Conservation (phyloP, 2,329 filamentous ascomycete genomes). For the Diplocarpon mali region DNA sequence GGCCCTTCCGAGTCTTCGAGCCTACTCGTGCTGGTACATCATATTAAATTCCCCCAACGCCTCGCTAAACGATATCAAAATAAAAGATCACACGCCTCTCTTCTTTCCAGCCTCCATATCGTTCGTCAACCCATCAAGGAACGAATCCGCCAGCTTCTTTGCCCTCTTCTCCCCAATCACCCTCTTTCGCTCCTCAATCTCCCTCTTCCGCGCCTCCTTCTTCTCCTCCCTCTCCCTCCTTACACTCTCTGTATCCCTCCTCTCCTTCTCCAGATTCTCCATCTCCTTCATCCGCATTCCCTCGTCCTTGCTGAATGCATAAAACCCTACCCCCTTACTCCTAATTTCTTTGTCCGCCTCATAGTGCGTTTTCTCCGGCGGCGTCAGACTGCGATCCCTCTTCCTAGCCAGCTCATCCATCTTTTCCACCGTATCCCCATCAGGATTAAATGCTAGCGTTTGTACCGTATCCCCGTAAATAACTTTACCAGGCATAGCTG, state of each 20-base stretch:
- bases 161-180: constrained; percentile 38
- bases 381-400: constrained; percentile 69
- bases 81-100: background rate
- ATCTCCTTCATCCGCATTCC: constrained; percentile 59
- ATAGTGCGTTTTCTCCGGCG: constrained; percentile 74
- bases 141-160: constrained; percentile 60
- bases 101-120: constrained; percentile 13
- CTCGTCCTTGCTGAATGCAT: constrained; percentile 73
- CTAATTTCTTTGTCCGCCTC: constrained; percentile 75
- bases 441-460: constrained; percentile 68
- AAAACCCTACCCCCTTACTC: constrained; percentile 84
- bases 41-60: background rate
- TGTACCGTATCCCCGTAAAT: constrained; percentile 86
- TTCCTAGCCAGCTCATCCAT: constrained; percentile 73
- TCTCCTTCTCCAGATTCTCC: constrained; percentile 52
- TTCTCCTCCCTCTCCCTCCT: constrained; percentile 41
- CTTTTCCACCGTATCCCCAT: constrained; percentile 47
- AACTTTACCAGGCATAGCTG: constrained; percentile 53
- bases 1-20: background rate
- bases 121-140: constrained; percentile 49
- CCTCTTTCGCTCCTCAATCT: constrained; percentile 48
- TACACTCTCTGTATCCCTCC: constrained; percentile 53
- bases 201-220: constrained; percentile 45
- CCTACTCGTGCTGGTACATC: background rate
- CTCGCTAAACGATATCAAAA: background rate